A percentile compares a stretch with the other conserved stretches of the same genome.
Evolutionary conservation across 83 land plant species (phyloP).

Genomic region (Picea engelmannii): DNA sequence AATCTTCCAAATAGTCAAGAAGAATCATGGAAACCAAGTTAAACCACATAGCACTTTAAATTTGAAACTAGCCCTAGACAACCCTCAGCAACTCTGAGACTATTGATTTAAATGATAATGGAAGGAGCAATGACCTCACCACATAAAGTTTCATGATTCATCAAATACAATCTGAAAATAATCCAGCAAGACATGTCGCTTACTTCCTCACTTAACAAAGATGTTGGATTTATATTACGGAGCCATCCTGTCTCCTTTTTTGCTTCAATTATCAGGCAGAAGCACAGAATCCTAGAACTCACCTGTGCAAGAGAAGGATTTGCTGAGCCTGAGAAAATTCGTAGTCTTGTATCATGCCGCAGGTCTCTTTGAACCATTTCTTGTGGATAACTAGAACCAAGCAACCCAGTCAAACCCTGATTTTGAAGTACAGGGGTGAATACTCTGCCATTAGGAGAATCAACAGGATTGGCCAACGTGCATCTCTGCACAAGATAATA

Average conservation of each 20-base stretch:
- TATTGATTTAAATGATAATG: background rate
- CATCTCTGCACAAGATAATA: constrained; percentile 34
- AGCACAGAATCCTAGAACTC: constrained; percentile 2
- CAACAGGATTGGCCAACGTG: constrained; percentile 32
- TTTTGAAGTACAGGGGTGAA: constrained; percentile 24
- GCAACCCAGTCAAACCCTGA: constrained; percentile 18
- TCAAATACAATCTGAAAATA: background rate
- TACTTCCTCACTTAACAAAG: no score
- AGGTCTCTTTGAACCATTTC: constrained; percentile 19
- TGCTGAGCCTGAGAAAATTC: constrained; percentile 85
- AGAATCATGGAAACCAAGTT: constrained; percentile 7
- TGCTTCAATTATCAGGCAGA: background rate
- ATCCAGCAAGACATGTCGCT: constrained; percentile 3
- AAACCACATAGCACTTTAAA: background rate
- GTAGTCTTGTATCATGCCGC: constrained; percentile 39
- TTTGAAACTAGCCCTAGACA: background rate
- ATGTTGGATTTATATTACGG: background rate
- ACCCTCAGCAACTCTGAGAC: background rate
- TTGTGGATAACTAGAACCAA: constrained; percentile 20
- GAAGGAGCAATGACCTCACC: background rate
- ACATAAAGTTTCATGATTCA: no score
- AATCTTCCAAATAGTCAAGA: background rate
- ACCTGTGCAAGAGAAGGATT: constrained; percentile 81
- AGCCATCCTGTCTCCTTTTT: background rate
- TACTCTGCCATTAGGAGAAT: constrained; percentile 34